Evolutionary conservation across 768 basidiomycete genomes (phyloP).

Genomic region (Sistotremastrum suecicum): DNA sequence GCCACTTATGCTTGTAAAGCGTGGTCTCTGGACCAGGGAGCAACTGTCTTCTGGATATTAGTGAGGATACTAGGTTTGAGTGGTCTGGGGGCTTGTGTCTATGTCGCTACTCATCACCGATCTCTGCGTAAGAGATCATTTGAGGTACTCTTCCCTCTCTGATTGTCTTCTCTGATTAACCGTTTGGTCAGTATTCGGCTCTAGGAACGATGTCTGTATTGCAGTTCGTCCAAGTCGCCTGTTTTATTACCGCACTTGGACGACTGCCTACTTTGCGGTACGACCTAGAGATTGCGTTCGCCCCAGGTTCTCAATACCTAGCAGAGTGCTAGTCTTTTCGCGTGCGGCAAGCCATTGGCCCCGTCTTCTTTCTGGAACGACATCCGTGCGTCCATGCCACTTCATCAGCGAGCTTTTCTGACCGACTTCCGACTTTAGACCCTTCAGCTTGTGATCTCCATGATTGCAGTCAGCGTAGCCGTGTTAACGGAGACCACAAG

Average conservation of each 20-base stretch:
- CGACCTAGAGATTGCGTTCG: constrained; percentile 7
- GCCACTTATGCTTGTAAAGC: constrained; percentile 52
- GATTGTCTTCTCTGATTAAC: constrained; percentile 6
- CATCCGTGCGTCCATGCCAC: too few species aligned
- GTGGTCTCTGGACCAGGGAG: constrained; percentile 48
- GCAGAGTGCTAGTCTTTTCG: too few species aligned
- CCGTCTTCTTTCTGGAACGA: too few species aligned
- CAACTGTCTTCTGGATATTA: constrained; percentile 63
- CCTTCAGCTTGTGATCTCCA: too few species aligned
- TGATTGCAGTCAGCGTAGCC: too few species aligned
- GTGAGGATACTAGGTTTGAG: constrained; percentile 61
- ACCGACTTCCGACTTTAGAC: too few species aligned
- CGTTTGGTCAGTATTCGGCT: constrained; percentile 45
- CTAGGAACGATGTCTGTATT: constrained; percentile 53
- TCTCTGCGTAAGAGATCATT: constrained; percentile 26
- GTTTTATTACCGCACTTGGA: constrained; percentile 54
- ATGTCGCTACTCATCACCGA: constrained; percentile 9
- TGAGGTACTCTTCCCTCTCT: constrained; percentile 30
- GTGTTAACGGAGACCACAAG: not conserved
- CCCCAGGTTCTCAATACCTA: not conserved
- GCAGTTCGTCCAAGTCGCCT: constrained; percentile 53
- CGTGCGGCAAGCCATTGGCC: too few species aligned
- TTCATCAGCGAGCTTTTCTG: too few species aligned
- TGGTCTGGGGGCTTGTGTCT: constrained; percentile 47
- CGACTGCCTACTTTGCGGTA: constrained; percentile 56